Conservation (phyloP, 1,284 basidiomycete genomes). For the Earliella scabrosa region DNA sequence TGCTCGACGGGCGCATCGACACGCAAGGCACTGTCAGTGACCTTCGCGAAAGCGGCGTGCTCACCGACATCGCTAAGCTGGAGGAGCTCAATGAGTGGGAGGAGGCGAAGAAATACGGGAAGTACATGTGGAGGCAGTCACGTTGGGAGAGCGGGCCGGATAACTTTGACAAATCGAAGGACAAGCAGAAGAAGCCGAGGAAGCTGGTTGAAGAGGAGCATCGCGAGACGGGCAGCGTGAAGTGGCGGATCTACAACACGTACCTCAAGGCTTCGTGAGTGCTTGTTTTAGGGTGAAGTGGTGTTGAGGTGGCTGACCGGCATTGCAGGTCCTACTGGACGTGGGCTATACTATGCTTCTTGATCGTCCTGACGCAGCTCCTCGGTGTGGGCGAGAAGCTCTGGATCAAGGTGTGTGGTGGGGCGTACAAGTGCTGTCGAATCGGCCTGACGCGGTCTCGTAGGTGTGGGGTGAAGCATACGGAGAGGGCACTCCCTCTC, state of each 20-base stretch:
- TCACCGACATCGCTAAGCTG: slow-evolving; percentile 63
- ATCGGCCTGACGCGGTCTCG: neutral
- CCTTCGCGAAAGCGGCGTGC: slow-evolving; percentile 56
- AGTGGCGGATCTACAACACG: slow-evolving; percentile 79
- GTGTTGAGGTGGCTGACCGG: neutral
- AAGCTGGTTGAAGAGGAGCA: slow-evolving; percentile 75
- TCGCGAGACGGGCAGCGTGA: slow-evolving; percentile 75
- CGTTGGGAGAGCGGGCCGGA: too few relatives aligned
- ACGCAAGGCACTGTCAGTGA: slow-evolving; percentile 68
- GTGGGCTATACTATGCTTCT: slow-evolving; percentile 51
- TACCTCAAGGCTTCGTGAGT: slow-evolving; percentile 73
- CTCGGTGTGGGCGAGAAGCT: slow-evolving; percentile 63
- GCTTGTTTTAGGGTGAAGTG: neutral
- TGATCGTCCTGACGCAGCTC: slow-evolving; percentile 54
- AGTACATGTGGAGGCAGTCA: too few relatives aligned
- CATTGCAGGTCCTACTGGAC: slow-evolving; percentile 65
- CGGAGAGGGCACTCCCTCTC: slow-evolving; percentile 23
- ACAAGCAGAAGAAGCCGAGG: slow-evolving; percentile 54
- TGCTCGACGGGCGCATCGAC: slow-evolving; percentile 77
- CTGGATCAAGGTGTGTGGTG: slow-evolving; percentile 67
- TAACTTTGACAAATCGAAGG: too few relatives aligned
- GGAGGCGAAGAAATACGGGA: too few relatives aligned
- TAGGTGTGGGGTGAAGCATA: slow-evolving; percentile 71
- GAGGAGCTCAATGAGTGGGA: too few relatives aligned
- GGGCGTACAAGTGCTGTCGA: too few relatives aligned